These are phyloP conservation scores for Aegilops speltoides DNA, from an alignment of 176 grass and related monocot species.

Conservation along the genomic window DNA sequence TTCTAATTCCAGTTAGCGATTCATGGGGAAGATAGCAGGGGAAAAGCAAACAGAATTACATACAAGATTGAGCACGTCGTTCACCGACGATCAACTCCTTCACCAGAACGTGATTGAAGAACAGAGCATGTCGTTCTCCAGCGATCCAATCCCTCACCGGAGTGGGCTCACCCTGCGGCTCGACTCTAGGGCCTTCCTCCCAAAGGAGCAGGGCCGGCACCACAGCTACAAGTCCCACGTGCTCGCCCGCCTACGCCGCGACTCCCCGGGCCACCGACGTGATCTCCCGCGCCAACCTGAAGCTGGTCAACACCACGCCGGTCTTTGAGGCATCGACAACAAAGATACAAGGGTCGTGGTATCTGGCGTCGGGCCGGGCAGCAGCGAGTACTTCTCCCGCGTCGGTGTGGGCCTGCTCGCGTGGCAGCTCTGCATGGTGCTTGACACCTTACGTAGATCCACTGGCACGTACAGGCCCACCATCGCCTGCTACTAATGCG, in stretches of 20 bases:
- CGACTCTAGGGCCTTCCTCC: slow-evolving; percentile 71
- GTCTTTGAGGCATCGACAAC: not conserved
- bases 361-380: slow-evolving; percentile 71
- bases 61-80: too few relatives aligned
- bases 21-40: too few relatives aligned
- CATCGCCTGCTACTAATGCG: too few relatives aligned
- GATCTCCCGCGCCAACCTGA: slow-evolving; percentile 26
- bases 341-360: slow-evolving; percentile 69
- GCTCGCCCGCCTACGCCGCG: slow-evolving; percentile 49
- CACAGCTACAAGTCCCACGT: slow-evolving; percentile 18
- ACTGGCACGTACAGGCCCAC: too few relatives aligned
- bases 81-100: too few relatives aligned
- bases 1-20: too few relatives aligned
- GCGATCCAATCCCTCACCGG: too few relatives aligned
- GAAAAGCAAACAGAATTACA: too few relatives aligned
- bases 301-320: slow-evolving; percentile 7
- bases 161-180: slow-evolving; percentile 32
- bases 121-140: too few relatives aligned
- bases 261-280: slow-evolving; percentile 54
- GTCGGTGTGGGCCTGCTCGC: slow-evolving; percentile 65
- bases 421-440: slow-evolving; percentile 72
- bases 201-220: too few relatives aligned
- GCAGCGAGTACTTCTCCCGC: not conserved
- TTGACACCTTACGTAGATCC: slow-evolving; percentile 30
- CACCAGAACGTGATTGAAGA: too few relatives aligned